Evolutionary conservation across 768 basidiomycete species (phyloP).

Genomic region (Cyclocybe cylindracea): DNA sequence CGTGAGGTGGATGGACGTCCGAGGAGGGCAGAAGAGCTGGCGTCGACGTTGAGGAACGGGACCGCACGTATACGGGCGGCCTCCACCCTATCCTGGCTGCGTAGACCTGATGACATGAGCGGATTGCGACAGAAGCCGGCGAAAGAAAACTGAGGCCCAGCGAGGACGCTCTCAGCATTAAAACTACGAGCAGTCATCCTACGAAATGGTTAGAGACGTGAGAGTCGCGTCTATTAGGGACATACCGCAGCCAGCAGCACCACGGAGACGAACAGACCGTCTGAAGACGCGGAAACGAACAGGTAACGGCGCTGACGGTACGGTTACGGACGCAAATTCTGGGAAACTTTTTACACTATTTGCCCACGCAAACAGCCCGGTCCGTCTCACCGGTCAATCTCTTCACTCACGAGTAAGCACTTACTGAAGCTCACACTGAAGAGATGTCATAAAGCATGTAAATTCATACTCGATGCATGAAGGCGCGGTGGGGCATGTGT

Average conservation of each 20-base stretch:
- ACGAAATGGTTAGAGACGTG: slow-evolving; percentile 7
- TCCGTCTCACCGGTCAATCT: slow-evolving; percentile 12
- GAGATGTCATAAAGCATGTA: slow-evolving; percentile 15
- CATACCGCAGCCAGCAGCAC: slow-evolving; percentile 26
- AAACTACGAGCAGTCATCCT: slow-evolving; percentile 77
- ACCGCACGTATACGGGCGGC: background rate
- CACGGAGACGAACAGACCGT: slow-evolving; percentile 29
- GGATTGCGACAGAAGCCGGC: slow-evolving; percentile 33
- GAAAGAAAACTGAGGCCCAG: slow-evolving; percentile 59
- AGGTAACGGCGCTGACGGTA: background rate
- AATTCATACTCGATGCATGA: slow-evolving; percentile 17
- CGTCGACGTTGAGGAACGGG: background rate
- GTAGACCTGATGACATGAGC: slow-evolving; percentile 32
- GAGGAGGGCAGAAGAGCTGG: background rate
- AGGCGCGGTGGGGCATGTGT: slow-evolving; percentile 36
- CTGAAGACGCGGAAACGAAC: slow-evolving; percentile 27
- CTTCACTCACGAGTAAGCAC: background rate
- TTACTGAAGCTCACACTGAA: too few relatives aligned
- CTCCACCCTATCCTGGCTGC: slow-evolving; percentile 19
- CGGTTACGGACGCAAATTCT: background rate
- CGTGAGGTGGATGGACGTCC: too few relatives aligned
- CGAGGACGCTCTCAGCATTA: slow-evolving; percentile 86
- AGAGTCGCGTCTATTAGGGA: background rate
- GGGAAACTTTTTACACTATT: slow-evolving; percentile 12
- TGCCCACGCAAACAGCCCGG: slow-evolving; percentile 5